Percentiles rank a stretch among this genome's conserved stretches.
Conservation (phyloP, 2,329 filamentous ascomycete genomes). For the Sclerotinia glacialis region DNA sequence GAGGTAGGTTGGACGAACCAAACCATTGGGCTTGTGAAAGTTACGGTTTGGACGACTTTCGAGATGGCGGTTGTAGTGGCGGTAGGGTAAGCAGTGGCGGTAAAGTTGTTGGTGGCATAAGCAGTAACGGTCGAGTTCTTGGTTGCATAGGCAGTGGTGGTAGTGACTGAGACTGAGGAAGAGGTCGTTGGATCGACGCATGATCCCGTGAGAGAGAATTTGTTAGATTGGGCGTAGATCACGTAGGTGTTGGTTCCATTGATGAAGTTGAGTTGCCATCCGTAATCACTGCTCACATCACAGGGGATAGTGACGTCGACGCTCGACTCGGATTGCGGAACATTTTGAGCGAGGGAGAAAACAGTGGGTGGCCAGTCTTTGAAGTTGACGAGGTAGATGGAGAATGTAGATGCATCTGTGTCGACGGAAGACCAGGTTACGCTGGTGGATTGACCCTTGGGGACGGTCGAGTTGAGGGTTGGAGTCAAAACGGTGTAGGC, state of each 20-base stretch:
- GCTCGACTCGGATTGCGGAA: not conserved
- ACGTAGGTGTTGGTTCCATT: conserved; percentile 22
- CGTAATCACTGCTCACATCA: conserved; percentile 2
- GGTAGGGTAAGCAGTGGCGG: not conserved
- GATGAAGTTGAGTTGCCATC: conserved; percentile 23
- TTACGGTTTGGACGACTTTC: conserved; percentile 8
- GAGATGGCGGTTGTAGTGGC: conserved; percentile 7
- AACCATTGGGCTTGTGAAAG: conserved; percentile 5
- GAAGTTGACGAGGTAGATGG: conserved; percentile 22
- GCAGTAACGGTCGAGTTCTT: conserved; percentile 11
- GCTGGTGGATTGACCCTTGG: conserved; percentile 16
- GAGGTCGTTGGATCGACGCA: conserved; percentile 16
- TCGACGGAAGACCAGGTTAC: conserved; percentile 12
- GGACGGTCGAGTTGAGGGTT: conserved; percentile 12
- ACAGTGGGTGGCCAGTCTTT: conserved; percentile 19
- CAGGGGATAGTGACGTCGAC: conserved; percentile 17
- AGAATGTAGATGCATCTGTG: conserved; percentile 16
- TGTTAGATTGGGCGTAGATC: conserved; percentile 15
- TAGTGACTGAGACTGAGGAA: not conserved
- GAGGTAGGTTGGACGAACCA: conserved; percentile 20
- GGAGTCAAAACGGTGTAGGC: conserved; percentile 18
- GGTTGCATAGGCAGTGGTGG: conserved; percentile 1
- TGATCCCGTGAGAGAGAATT: conserved; percentile 15
- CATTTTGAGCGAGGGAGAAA: conserved; percentile 20
- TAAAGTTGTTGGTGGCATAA: conserved; percentile 16